These are phyloP conservation scores for Zalerion maritima DNA, from an alignment of 495 filamentous ascomycete genomes.

Conservation along the genomic window DNA sequence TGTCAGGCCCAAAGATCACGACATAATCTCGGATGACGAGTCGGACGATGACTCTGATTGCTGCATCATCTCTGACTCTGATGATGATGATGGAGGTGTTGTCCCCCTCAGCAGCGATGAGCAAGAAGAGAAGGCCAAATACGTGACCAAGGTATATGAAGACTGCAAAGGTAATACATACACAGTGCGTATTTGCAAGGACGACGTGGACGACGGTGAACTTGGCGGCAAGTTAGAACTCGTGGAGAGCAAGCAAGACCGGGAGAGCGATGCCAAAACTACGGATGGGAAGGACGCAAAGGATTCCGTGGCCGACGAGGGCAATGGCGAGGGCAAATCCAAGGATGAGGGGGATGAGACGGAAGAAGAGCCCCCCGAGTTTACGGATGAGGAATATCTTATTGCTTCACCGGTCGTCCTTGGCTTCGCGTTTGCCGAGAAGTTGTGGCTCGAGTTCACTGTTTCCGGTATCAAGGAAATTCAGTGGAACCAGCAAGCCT, in stretches of 20 bases:
- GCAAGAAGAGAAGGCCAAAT: slow-evolving; percentile 40
- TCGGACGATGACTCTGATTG: slow-evolving; percentile 38
- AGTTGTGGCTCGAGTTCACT: slow-evolving; percentile 83
- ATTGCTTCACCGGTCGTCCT: slow-evolving; percentile 82
- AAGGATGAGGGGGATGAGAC: slow-evolving; percentile 12
- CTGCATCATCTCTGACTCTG: slow-evolving; percentile 28
- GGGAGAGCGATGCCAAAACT: slow-evolving; percentile 28
- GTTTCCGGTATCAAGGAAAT: slow-evolving; percentile 74
- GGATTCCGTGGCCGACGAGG: too few relatives aligned
- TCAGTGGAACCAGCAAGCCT: slow-evolving; percentile 69
- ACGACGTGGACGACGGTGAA: slow-evolving; percentile 46
- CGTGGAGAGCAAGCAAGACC: slow-evolving; percentile 32
- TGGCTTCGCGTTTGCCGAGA: slow-evolving; percentile 87
- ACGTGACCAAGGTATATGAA: slow-evolving; percentile 46
- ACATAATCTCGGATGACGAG: slow-evolving; percentile 44
- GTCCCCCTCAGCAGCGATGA: too few relatives aligned
- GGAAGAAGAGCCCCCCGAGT: slow-evolving; percentile 33
- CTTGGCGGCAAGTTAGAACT: slow-evolving; percentile 52
- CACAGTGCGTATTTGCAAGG: slow-evolving; percentile 34
- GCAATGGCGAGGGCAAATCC: slow-evolving; percentile 2
- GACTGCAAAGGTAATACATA: slow-evolving; percentile 46
- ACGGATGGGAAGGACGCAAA: slow-evolving; percentile 21
- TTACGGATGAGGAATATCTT: slow-evolving; percentile 75
- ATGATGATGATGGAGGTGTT: slow-evolving; percentile 22
- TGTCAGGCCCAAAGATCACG: slow-evolving; percentile 62